phyloP scores from a whole-genome alignment of 257 asterid species.

The Marsdenia floribunda region DNA sequence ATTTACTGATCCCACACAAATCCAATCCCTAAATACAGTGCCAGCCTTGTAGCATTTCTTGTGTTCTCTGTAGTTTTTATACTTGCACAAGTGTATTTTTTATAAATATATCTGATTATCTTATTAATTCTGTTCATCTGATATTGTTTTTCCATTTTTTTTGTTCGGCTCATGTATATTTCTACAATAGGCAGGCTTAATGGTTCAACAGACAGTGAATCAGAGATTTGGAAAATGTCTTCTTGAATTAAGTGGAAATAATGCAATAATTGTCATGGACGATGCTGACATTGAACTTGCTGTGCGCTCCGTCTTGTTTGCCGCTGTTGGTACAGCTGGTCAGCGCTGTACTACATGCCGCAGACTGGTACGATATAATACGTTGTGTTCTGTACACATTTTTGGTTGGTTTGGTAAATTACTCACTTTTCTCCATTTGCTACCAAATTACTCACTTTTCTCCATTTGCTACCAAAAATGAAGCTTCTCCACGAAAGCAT shows the following conservation, averaged over 20 bases:
- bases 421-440: conserved; percentile 3
- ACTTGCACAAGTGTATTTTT: neutral
- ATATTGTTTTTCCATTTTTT: neutral
- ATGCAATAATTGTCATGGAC: conserved; percentile 94
- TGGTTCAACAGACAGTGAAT: conserved; percentile 88
- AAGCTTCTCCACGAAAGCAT: conserved; percentile 86
- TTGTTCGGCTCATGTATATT: conserved; percentile 2
- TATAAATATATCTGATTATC: conserved; percentile 1
- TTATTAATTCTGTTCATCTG: neutral
- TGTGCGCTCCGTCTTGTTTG: conserved; percentile 86
- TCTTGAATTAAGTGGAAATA: conserved; percentile 92
- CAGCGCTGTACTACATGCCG: conserved; percentile 99
- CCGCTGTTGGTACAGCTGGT: conserved; percentile 99
- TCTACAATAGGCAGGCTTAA: conserved; percentile 68
- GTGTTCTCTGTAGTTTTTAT: neutral
- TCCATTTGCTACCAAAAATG: conserved; percentile 18
- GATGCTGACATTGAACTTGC: conserved; percentile 92
- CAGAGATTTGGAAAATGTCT: conserved; percentile 88
- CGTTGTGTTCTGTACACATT: conserved; percentile 12
- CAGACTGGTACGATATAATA: conserved; percentile 64
- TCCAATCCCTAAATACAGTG: neutral
- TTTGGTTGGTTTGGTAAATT: conserved; percentile 2
- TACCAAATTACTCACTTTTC: conserved; percentile 10
- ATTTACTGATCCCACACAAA: neutral
- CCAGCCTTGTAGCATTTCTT: neutral